Evolutionary conservation across 2,329 filamentous ascomycete genomes (phyloP).

Genomic region (Penicillium sp.): DNA sequence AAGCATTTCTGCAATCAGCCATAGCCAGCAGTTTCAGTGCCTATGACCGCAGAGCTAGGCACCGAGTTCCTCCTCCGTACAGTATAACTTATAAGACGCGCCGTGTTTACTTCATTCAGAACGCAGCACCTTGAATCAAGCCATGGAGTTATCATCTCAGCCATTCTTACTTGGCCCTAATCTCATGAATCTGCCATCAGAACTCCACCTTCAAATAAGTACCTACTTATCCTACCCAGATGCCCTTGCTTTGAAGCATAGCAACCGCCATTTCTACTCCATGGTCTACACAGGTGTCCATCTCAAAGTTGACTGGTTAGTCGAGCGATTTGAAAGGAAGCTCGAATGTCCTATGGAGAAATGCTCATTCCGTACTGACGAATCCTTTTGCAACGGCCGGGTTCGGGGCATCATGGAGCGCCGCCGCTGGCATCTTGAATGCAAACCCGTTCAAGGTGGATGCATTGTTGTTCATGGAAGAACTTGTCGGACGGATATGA

Average conservation of each 20-base stretch:
- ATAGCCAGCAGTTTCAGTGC: background rate
- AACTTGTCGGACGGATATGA: conserved; percentile 33
- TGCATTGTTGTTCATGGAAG: conserved; percentile 42
- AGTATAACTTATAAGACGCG: background rate
- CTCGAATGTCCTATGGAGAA: conserved; percentile 64
- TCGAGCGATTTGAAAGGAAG: conserved; percentile 63
- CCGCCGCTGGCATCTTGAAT: conserved; percentile 44
- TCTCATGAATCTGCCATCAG: conserved; percentile 61
- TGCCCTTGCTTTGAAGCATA: conserved; percentile 69
- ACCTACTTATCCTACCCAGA: conserved; percentile 67
- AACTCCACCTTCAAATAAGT: conserved; percentile 67
- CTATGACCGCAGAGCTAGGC: background rate
- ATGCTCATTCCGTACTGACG: conserved; percentile 45
- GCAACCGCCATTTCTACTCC: conserved; percentile 62
- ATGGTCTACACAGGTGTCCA: conserved; percentile 66
- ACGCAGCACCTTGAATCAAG: background rate
- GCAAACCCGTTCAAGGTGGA: conserved; percentile 30
- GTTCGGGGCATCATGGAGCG: conserved; percentile 45
- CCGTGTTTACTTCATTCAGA: background rate
- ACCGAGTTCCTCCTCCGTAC: too few species aligned
- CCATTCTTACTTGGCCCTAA: conserved; percentile 7
- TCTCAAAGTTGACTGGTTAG: conserved; percentile 69
- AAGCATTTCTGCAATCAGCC: background rate
- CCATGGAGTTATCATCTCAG: background rate
- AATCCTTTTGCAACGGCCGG: conserved; percentile 43